Evolutionary conservation across 169 alveolate genomes (phyloP).

Genomic region (Plasmodium fragile): DNA sequence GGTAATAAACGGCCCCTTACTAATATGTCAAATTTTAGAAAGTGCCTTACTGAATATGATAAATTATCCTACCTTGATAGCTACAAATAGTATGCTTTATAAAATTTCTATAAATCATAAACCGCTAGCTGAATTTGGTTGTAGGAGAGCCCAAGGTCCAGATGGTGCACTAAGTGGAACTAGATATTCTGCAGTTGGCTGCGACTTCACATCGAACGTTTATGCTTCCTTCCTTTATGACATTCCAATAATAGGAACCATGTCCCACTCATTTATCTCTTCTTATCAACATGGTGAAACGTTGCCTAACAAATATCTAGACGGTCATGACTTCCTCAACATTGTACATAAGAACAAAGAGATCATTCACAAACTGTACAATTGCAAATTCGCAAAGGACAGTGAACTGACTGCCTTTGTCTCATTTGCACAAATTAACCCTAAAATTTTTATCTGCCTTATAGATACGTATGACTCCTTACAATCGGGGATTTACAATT

Average conservation of each 20-base stretch:
- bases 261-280: slow-evolving; percentile 55
- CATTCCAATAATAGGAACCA: slow-evolving; percentile 63
- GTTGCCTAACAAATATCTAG: slow-evolving; percentile 22
- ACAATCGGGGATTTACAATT: slow-evolving; percentile 89
- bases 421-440: slow-evolving; percentile 66
- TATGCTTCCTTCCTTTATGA: slow-evolving; percentile 69
- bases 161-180: slow-evolving; percentile 93
- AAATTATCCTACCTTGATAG: slow-evolving; percentile 90
- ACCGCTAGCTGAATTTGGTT: slow-evolving; percentile 90
- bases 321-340: slow-evolving; percentile 29
- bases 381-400: slow-evolving; percentile 36
- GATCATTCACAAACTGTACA: slow-evolving; percentile 25
- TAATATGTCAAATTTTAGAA: slow-evolving; percentile 89
- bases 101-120: slow-evolving; percentile 77
- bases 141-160: slow-evolving; percentile 94
- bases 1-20: slow-evolving; percentile 91
- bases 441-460: slow-evolving; percentile 39
- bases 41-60: slow-evolving; percentile 89
- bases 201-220: slow-evolving; percentile 59
- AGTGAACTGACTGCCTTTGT: slow-evolving; percentile 54
- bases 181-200: slow-evolving; percentile 87
- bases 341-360: slow-evolving; percentile 67
- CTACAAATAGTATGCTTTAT: slow-evolving; percentile 86
- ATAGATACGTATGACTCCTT: slow-evolving; percentile 64
- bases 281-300: slow-evolving; percentile 32